These are phyloP conservation scores for Pyrus hybrid DNA, from an alignment of 331 rosid species.

Conservation along the genomic window DNA sequence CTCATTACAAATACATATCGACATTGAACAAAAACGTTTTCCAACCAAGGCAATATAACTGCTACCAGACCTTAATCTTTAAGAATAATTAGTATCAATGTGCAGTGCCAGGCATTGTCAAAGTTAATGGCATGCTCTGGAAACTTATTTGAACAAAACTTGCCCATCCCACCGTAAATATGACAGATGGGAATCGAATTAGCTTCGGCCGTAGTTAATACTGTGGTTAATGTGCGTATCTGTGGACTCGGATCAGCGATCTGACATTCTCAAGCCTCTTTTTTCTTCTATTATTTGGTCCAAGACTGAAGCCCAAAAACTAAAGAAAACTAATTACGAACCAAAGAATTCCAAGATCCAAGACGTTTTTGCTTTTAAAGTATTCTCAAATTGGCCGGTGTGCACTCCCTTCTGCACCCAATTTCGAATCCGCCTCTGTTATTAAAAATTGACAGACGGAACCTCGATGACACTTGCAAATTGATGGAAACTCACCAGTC, in stretches of 20 bases:
- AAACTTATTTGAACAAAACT: too few species aligned
- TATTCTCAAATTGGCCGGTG: too few species aligned
- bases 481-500: too few species aligned
- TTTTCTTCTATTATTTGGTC: neutral
- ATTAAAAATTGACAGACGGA: too few species aligned
- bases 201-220: neutral
- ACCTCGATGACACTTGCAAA: too few species aligned
- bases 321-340: too few species aligned
- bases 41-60: neutral
- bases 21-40: neutral
- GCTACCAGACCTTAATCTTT: neutral
- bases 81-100: neutral
- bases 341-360: neutral
- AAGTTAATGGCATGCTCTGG: too few species aligned
- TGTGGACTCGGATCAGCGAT: neutral
- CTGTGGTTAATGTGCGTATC: neutral
- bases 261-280: neutral
- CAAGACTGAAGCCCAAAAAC: too few species aligned
- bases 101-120: too few species aligned
- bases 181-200: neutral
- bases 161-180: neutral
- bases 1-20: neutral
- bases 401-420: too few species aligned
- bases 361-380: neutral
- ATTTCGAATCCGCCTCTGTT: too few species aligned